These are phyloP conservation scores for Mucuna pruriens DNA, from an alignment of 306 rosid species.

Conservation along the genomic window DNA sequence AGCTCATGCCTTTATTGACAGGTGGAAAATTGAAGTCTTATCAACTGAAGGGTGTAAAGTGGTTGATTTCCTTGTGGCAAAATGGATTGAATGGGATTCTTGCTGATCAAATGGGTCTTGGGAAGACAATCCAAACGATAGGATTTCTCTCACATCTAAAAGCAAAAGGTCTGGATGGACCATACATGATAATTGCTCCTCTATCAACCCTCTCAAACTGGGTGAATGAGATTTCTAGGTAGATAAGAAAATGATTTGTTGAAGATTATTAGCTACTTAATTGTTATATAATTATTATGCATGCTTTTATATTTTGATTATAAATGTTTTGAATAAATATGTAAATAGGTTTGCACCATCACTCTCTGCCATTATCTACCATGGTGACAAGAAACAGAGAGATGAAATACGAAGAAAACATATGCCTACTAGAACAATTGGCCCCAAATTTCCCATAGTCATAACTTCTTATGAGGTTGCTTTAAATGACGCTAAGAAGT, in stretches of 20 bases:
- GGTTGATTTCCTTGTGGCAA: conserved; percentile 99
- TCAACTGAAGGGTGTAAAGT: conserved; percentile 93
- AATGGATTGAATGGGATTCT: conserved; percentile 98
- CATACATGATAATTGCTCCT: conserved; percentile 90
- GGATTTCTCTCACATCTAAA: conserved; percentile 89
- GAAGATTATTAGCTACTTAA: neutral
- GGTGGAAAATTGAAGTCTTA: conserved; percentile 88
- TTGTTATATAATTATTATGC: neutral
- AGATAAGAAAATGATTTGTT: conserved; percentile 48
- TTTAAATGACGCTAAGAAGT: conserved; percentile 68
- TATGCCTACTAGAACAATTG: conserved; percentile 81
- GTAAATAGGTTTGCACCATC: conserved; percentile 80
- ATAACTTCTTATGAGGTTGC: conserved; percentile 96
- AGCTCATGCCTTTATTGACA: conserved; percentile 82
- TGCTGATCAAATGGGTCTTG: conserved; percentile 99
- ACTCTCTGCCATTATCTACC: conserved; percentile 65
- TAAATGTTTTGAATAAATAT: conserved; percentile 7
- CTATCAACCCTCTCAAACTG: conserved; percentile 96
- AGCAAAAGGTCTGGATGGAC: conserved; percentile 87
- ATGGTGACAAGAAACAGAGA: conserved; percentile 76
- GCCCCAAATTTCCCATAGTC: conserved; percentile 81
- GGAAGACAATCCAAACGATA: conserved; percentile 97
- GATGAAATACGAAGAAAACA: conserved; percentile 73
- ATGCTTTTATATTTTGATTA: conserved; percentile 22
- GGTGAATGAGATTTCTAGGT: conserved; percentile 87